These are phyloP conservation scores for Chalciporus pseudorubinellus DNA, from an alignment of 768 basidiomycete species.

Conservation along the genomic window DNA sequence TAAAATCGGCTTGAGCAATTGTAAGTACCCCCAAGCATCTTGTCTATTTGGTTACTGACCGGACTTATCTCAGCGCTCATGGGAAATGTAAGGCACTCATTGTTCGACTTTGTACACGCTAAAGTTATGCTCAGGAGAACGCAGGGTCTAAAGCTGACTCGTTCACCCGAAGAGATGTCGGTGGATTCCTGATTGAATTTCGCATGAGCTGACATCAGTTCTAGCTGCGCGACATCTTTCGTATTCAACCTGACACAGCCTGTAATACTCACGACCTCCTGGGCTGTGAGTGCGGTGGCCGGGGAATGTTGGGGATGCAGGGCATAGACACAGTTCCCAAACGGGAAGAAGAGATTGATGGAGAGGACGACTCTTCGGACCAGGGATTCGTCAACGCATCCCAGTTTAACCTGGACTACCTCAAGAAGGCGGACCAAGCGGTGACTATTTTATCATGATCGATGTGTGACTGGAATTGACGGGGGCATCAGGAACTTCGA, in stretches of 20 bases:
- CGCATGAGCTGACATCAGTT: conserved; percentile 2
- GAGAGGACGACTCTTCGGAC: conserved; percentile 29
- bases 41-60: conserved; percentile 8
- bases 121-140: conserved; percentile 32
- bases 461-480: not conserved
- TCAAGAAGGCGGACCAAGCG: conserved; percentile 49
- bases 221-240: conserved; percentile 90
- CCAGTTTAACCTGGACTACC: conserved; percentile 46
- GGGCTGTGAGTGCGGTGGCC: conserved; percentile 65
- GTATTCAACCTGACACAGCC: conserved; percentile 70
- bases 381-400: conserved; percentile 66
- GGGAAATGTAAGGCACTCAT: conserved; percentile 49
- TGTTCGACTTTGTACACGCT: conserved; percentile 1
- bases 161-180: conserved; percentile 82
- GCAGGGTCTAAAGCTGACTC: conserved; percentile 73
- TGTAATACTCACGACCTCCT: conserved; percentile 95
- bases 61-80: conserved; percentile 54
- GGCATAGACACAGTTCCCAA: conserved; percentile 6
- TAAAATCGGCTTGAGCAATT: conserved; percentile 86
- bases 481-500: conserved; percentile 49
- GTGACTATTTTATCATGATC: conserved; percentile 36
- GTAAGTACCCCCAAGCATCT: conserved; percentile 43
- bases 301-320: conserved; percentile 1
- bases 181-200: conserved; percentile 21
- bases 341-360: conserved; percentile 27